phyloP scores from a whole-genome alignment of 2,329 filamentous ascomycete genomes.

The Ophiognomonia clavigignenti-juglandacearum region DNA sequence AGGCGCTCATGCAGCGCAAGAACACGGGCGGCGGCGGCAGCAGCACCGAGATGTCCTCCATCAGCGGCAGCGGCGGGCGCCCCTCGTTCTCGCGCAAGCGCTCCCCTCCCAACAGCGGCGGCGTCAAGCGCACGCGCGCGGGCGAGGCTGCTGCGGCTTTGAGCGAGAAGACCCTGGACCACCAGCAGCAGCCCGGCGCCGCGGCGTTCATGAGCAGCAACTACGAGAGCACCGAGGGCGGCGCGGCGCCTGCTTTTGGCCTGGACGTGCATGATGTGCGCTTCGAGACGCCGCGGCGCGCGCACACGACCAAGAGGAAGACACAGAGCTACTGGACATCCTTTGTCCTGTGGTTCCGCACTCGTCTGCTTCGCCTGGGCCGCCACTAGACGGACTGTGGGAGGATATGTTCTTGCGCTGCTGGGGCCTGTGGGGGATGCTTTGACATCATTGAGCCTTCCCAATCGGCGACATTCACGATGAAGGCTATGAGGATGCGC shows the following conservation, averaged over 20 bases:
- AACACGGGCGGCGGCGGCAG: conserved; percentile 23
- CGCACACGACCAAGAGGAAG: conserved; percentile 50
- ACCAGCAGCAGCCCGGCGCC: not conserved
- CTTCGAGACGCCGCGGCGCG: conserved; percentile 38
- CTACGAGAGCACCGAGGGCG: conserved; percentile 38
- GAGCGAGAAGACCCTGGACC: conserved; percentile 35
- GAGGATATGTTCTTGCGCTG: no score
- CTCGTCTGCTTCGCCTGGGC: conserved; percentile 43
- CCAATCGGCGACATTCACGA: no score
- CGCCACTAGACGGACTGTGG: conserved; percentile 16
- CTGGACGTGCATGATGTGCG: conserved; percentile 36
- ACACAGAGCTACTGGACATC: conserved; percentile 59
- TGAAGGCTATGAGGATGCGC: no score
- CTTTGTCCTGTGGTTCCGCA: conserved; percentile 61
- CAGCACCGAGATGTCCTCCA: conserved; percentile 9
- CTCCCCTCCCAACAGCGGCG: conserved; percentile 17
- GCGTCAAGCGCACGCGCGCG: conserved; percentile 5
- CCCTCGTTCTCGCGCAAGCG: conserved; percentile 20
- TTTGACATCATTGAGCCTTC: no score
- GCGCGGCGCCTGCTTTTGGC: conserved; percentile 27
- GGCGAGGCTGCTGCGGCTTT: conserved; percentile 5
- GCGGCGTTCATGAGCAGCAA: conserved; percentile 37
- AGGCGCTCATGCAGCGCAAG: conserved; percentile 32
- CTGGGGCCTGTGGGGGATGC: not conserved
- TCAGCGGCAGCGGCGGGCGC: conserved; percentile 4